Evolutionary conservation across 371 early-diverging fungal genomes (phyloP), one percentile per base, ranked within the genome.

Genomic region (Gilbertella persicaria): DNA sequence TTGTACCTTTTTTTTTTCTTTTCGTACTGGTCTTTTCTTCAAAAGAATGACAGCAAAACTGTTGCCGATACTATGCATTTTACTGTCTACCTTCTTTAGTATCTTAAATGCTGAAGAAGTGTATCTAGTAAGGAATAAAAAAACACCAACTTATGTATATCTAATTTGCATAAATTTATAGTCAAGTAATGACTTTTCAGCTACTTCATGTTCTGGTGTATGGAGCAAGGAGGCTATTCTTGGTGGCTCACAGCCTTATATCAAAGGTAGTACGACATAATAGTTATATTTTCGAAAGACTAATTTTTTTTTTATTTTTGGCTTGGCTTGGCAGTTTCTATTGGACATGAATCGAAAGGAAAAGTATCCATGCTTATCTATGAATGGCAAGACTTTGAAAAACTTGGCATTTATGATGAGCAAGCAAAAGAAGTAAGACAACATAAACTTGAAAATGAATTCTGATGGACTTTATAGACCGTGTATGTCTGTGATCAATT

Each of bases 331-430:
- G 10, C 44, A 85, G 86, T 84, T 10, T 68, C 78, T 26, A 61
- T 79, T 47, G 67, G 64, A 3, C 41, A 41, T 1, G 26, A 53
- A 5, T 80, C 86, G 4, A 55, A 58, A 9, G 82, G 78, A 21
- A 53, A 74, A 26, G 71, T 73, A 1, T 73, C 82, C 1, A 50
- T 82, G 23, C 66, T 82, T 23, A 66, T 84, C 26, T 82, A 77
- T 42, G 84, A 86, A 53, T 83, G 80, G 78, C 50, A 60, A 33
- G 86, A 86, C 46, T 65, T 67, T 40, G 50, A 74, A n/a, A 55
- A 71, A 21, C 67, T 84, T 39, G 81, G 80, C 25, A 67, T 38
- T 9, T 53, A 51, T 30, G 71, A 64, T 30, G 61, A 67, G 30
- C 16, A 51, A 26, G 64, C 60, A 9, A 53, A 53, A n/a, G 54